A percentile compares a stretch with the other conserved stretches of the same genome.
phyloP scores from a whole-genome alignment of 352 stramenopile genomes.

The Globisporangium echinulatum region DNA sequence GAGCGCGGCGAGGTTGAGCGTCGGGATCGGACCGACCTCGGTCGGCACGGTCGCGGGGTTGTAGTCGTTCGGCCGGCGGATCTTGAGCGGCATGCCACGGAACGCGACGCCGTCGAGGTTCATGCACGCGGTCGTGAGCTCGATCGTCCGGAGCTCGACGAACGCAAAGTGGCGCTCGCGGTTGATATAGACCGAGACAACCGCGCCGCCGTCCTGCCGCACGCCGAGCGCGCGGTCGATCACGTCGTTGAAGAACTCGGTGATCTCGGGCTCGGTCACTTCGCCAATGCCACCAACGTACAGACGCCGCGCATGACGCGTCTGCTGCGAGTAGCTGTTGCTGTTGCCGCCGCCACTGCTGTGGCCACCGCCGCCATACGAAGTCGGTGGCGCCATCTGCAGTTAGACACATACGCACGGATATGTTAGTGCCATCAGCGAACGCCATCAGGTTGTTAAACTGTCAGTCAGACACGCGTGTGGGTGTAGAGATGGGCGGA shows the following conservation, averaged over 20 bases:
- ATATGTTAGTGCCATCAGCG: not conserved
- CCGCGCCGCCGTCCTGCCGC: slow-evolving; percentile 63
- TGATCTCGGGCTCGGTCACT: slow-evolving; percentile 82
- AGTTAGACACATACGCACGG: no score
- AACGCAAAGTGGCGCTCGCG: slow-evolving; percentile 95
- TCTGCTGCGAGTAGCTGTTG: slow-evolving; percentile 82
- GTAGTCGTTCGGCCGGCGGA: slow-evolving; percentile 98
- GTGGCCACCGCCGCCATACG: not conserved
- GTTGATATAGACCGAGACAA: slow-evolving; percentile 94
- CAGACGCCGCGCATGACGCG: slow-evolving; percentile 92
- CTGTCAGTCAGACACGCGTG: no score
- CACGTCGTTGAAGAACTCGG: slow-evolving; percentile 89
- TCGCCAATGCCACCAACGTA: slow-evolving; percentile 94
- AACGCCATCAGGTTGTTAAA: not conserved
- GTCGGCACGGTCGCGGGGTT: slow-evolving; percentile 88
- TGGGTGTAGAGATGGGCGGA: no score
- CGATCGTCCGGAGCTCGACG: slow-evolving; percentile 95
- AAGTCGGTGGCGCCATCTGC: not conserved
- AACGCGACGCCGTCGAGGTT: slow-evolving; percentile 95
- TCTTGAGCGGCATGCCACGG: slow-evolving; percentile 91
- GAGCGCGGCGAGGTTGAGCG: slow-evolving; percentile 87
- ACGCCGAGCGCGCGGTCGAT: slow-evolving; percentile 82
- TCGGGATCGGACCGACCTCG: slow-evolving; percentile 78
- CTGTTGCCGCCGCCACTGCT: not conserved
- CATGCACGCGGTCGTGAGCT: slow-evolving; percentile 95